A percentile compares a stretch with the other conserved stretches of the same genome.
These are phyloP conservation scores for Tulasnella sp. DNA, from an alignment of 768 basidiomycete genomes.

Conservation along the genomic window DNA sequence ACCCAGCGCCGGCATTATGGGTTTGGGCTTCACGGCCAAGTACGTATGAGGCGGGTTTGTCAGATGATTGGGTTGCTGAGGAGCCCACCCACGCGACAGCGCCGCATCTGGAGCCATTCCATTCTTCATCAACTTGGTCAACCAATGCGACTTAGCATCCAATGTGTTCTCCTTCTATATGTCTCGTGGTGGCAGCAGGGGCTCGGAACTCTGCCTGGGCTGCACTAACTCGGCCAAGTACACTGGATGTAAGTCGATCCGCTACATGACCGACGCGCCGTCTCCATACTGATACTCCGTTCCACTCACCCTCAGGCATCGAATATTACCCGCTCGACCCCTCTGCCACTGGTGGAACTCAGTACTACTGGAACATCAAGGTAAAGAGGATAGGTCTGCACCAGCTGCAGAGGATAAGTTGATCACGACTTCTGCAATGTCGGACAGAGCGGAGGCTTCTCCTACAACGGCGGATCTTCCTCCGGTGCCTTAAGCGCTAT, in stretches of 20 bases:
- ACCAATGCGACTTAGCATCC: constrained; percentile 31
- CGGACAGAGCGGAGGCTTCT: constrained; percentile 19
- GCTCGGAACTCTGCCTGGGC: constrained; percentile 41
- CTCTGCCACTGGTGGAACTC: background rate
- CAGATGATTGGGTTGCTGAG: background rate
- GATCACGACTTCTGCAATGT: background rate
- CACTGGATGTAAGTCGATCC: constrained; percentile 32
- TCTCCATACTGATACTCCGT: background rate
- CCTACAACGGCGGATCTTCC: constrained; percentile 17
- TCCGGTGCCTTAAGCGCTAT: constrained; percentile 34
- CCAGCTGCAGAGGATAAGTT: background rate
- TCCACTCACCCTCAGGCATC: constrained; percentile 27
- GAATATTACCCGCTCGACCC: constrained; percentile 37
- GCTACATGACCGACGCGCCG: background rate
- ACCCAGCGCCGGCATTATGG: constrained; percentile 31
- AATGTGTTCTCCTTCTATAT: constrained; percentile 37
- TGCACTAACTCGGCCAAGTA: constrained; percentile 39
- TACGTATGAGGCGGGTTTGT: background rate
- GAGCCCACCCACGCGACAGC: background rate
- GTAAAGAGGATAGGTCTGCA: background rate
- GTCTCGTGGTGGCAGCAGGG: constrained; percentile 32
- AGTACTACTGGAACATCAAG: constrained; percentile 13
- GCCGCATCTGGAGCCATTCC: constrained; percentile 31
- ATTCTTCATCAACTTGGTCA: constrained; percentile 34
- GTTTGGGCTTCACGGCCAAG: constrained; percentile 22